Conservation (phyloP, 805 yeast genomes). For the Zygotorulaspora chibaensis region DNA sequence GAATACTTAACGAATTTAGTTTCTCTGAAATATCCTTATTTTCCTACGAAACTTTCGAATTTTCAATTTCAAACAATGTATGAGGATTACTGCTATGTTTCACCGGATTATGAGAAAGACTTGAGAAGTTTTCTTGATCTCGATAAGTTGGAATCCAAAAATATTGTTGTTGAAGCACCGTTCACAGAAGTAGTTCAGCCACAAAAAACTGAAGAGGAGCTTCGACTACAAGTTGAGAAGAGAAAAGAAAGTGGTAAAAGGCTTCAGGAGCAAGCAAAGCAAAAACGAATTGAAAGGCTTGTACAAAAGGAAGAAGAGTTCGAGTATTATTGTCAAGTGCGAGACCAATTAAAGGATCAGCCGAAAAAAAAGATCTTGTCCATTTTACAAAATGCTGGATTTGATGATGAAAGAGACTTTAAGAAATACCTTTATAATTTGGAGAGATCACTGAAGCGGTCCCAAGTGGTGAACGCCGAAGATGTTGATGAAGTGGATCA, state of each 20-base stretch:
- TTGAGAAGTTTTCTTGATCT: constrained; percentile 52
- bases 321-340: constrained; percentile 61
- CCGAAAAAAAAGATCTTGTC: constrained; percentile 52
- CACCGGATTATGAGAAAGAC: constrained; percentile 63
- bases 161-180: constrained; percentile 79
- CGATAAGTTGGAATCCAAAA: constrained; percentile 61
- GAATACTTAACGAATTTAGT: constrained; percentile 60
- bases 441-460: constrained; percentile 65
- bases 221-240: constrained; percentile 69
- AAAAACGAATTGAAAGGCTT: constrained; percentile 72
- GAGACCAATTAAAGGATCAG: constrained; percentile 46
- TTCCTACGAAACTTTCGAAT: constrained; percentile 67
- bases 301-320: constrained; percentile 76
- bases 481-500: constrained; percentile 50
- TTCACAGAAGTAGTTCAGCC: constrained; percentile 59
- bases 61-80: constrained; percentile 65
- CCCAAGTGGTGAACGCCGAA: constrained; percentile 60
- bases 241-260: constrained; percentile 81
- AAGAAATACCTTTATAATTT: constrained; percentile 58
- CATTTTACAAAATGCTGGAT: constrained; percentile 65
- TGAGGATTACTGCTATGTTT: constrained; percentile 74
- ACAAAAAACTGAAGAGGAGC: constrained; percentile 80
- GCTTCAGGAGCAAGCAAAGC: constrained; percentile 89
- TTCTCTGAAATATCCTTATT: constrained; percentile 82
- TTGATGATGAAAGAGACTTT: constrained; percentile 69